Percentiles rank a stretch among this genome's conserved stretches.
phyloP scores from a whole-genome alignment of 2,329 filamentous ascomycete genomes.

The Arthrinium puccinioides region DNA sequence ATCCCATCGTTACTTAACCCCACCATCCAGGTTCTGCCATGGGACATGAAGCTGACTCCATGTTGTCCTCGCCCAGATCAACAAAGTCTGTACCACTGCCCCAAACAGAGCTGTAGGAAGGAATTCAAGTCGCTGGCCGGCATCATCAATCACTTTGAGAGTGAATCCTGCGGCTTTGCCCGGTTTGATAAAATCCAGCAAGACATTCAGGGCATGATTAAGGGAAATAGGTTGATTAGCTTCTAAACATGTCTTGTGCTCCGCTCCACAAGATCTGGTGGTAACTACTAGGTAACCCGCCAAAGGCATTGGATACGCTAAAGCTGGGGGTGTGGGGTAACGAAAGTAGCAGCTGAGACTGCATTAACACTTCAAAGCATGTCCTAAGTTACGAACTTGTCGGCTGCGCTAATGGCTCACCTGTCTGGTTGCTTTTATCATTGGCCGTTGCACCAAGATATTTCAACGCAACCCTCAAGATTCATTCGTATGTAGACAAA shows the following conservation, averaged over 20 bases:
- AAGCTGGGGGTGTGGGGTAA: too few relatives aligned
- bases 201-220: neutral
- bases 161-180: slow-evolving; percentile 31
- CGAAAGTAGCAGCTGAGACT: too few relatives aligned
- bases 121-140: slow-evolving; percentile 32
- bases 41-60: slow-evolving; percentile 2
- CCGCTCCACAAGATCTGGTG: neutral
- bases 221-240: neutral
- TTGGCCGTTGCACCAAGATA: too few relatives aligned
- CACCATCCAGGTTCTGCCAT: too few relatives aligned
- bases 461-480: too few relatives aligned
- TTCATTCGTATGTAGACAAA: too few relatives aligned
- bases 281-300: too few relatives aligned
- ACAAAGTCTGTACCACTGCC: slow-evolving; percentile 32
- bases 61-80: slow-evolving; percentile 19
- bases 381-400: too few relatives aligned
- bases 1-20: neutral
- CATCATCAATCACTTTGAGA: slow-evolving; percentile 35
- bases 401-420: too few relatives aligned
- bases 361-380: too few relatives aligned
- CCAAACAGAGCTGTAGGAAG: slow-evolving; percentile 21
- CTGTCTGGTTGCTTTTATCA: too few relatives aligned
- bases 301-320: too few relatives aligned
- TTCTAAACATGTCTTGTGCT: neutral
- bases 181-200: slow-evolving; percentile 23